Percentiles rank a stretch among this genome's conserved stretches.
Evolutionary conservation across 768 basidiomycete genomes (phyloP).

Genomic region (Leccinum disarticulatum): DNA sequence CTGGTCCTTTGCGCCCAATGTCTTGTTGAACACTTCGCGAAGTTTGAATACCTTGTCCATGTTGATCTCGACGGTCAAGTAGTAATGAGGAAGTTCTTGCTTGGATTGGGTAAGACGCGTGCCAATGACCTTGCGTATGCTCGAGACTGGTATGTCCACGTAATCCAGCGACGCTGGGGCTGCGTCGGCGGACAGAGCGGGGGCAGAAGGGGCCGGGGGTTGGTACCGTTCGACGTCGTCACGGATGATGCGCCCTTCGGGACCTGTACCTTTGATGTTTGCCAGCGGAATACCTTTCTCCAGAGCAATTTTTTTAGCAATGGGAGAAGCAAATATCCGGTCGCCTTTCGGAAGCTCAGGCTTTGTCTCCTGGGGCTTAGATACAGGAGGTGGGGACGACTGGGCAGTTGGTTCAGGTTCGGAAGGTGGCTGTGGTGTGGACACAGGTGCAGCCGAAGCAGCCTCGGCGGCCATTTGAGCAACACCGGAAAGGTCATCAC

Average conservation of each 20-base stretch:
- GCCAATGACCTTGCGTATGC: conserved; percentile 95
- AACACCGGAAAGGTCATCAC: conserved; percentile 88
- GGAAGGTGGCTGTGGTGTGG: conserved; percentile 38
- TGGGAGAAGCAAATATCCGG: conserved; percentile 91
- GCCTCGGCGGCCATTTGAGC: conserved; percentile 70
- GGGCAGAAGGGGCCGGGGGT: conserved; percentile 44
- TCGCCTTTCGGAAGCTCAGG: conserved; percentile 63
- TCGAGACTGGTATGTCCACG: conserved; percentile 85
- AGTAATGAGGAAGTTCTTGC: conserved; percentile 95
- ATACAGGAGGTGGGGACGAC: conserved; percentile 32
- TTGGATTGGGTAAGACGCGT: conserved; percentile 89
- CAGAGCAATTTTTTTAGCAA: conserved; percentile 95
- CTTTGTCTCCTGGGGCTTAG: conserved; percentile 44
- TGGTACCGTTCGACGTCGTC: conserved; percentile 94
- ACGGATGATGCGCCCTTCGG: conserved; percentile 90
- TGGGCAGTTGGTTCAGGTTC: conserved; percentile 44
- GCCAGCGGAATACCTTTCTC: conserved; percentile 90
- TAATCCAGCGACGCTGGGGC: conserved; percentile 68
- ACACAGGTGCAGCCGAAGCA: conserved; percentile 37
- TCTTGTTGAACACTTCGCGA: conserved; percentile 93
- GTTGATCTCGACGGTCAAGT: conserved; percentile 90
- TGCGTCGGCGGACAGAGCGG: conserved; percentile 45
- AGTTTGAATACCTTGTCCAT: conserved; percentile 97
- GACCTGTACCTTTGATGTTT: conserved; percentile 91
- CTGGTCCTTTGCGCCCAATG: conserved; percentile 75